phyloP scores from a whole-genome alignment of 148 eudicot genomes.

The Rhododendron molle region DNA sequence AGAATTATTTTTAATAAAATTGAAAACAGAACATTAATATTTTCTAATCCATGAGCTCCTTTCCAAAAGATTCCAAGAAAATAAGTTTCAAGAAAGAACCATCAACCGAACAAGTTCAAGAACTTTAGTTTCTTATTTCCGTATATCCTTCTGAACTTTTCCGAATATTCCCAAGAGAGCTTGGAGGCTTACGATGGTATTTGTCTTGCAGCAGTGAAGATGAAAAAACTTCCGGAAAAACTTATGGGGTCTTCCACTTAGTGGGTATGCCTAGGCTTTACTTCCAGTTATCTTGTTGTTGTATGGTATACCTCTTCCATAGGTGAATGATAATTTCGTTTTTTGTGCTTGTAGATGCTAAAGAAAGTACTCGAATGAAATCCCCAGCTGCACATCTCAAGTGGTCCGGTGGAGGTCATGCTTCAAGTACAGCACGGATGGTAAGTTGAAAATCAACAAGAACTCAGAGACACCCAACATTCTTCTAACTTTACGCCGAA shows the following conservation, averaged over 20 bases:
- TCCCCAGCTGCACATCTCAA: slow-evolving; percentile 42
- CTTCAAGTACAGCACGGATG: slow-evolving; percentile 37
- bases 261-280: slow-evolving; percentile 41
- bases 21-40: background rate
- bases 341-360: slow-evolving; percentile 37
- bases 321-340: background rate
- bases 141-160: background rate
- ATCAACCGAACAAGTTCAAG: background rate
- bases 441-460: slow-evolving; percentile 35
- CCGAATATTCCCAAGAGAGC: background rate
- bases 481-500: background rate
- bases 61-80: background rate
- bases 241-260: slow-evolving; percentile 48
- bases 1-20: background rate
- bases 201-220: slow-evolving; percentile 51
- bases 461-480: slow-evolving; percentile 8
- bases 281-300: slow-evolving; percentile 10
- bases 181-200: slow-evolving; percentile 2
- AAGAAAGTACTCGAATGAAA: slow-evolving; percentile 34
- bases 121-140: background rate
- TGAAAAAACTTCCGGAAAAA: slow-evolving; percentile 35
- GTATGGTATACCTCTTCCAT: slow-evolving; percentile 1
- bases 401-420: slow-evolving; percentile 32
- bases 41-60: background rate
- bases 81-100: background rate